Evolutionary conservation across 129 eudicot genomes (phyloP).

Genomic region (Ambrosia trifida): DNA sequence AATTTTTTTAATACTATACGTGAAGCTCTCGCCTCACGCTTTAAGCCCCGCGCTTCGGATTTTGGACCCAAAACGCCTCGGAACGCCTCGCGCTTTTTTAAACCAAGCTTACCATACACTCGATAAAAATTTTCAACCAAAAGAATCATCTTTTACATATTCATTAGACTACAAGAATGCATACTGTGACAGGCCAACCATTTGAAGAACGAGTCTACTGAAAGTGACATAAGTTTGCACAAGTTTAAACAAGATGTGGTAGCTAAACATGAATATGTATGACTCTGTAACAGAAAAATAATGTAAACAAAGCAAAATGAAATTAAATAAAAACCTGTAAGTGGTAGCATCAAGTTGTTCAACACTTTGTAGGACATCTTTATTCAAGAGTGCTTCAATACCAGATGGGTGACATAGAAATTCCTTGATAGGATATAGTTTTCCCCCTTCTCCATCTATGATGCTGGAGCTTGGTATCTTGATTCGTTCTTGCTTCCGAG

Average conservation of each 20-base stretch:
- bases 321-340: slow-evolving; percentile 58
- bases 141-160: not conserved
- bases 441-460: slow-evolving; percentile 28
- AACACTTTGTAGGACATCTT: slow-evolving; percentile 58
- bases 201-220: not conserved
- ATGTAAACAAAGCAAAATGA: not conserved
- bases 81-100: too few relatives aligned
- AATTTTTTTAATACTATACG: too few relatives aligned
- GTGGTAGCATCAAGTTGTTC: slow-evolving; percentile 64
- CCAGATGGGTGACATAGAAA: slow-evolving; percentile 86
- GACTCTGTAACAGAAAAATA: not conserved
- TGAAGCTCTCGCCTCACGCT: too few relatives aligned
- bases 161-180: not conserved
- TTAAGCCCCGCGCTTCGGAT: too few relatives aligned
- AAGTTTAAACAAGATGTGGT: not conserved
- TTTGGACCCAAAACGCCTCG: too few relatives aligned
- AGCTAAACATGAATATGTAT: not conserved
- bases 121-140: too few relatives aligned
- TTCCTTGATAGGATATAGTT: slow-evolving; percentile 49
- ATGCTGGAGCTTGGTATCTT: slow-evolving; percentile 50
- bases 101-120: too few relatives aligned
- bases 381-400: slow-evolving; percentile 67
- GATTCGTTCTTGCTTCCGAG: slow-evolving; percentile 69
- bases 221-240: slow-evolving; percentile 3
- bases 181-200: not conserved